Percentiles rank a stretch among this genome's conserved stretches.
These are phyloP conservation scores for Coemansia sp. DNA, from an alignment of 192 early-diverging fungal species.

Conservation along the genomic window DNA sequence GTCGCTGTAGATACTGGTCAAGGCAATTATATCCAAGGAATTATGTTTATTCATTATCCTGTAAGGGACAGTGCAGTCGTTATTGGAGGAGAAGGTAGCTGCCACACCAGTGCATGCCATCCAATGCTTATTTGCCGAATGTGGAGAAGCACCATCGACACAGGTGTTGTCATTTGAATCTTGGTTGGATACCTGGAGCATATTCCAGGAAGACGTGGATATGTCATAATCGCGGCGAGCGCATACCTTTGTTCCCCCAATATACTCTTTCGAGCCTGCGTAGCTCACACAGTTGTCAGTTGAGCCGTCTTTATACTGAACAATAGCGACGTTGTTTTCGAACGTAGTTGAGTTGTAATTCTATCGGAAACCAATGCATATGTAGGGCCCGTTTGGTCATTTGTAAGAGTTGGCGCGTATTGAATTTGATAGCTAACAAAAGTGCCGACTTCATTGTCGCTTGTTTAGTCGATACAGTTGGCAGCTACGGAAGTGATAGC, in stretches of 20 bases:
- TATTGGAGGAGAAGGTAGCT: slow-evolving; percentile 19
- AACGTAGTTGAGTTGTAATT: slow-evolving; percentile 20
- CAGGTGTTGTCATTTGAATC: background rate
- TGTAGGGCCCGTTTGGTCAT: background rate
- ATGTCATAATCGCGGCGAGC: background rate
- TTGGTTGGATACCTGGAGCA: background rate
- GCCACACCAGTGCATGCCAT: slow-evolving; percentile 28
- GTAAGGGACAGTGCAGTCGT: slow-evolving; percentile 18
- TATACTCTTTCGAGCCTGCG: background rate
- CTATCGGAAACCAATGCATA: background rate
- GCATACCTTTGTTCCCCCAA: background rate
- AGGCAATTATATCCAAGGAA: background rate
- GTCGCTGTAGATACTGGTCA: slow-evolving; percentile 22
- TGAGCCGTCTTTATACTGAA: background rate
- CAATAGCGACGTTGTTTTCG: slow-evolving; percentile 25
- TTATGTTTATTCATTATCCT: slow-evolving; percentile 9
- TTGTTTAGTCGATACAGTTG: slow-evolving; percentile 23
- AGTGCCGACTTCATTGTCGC: slow-evolving; percentile 12
- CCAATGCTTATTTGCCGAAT: slow-evolving; percentile 25
- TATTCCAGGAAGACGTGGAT: background rate
- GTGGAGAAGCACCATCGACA: slow-evolving; percentile 6
- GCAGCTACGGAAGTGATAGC: slow-evolving; percentile 31
- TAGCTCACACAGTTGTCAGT: background rate
- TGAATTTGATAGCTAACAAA: slow-evolving; percentile 15
- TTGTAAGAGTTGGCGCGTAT: slow-evolving; percentile 1